Evolutionary conservation across 139 green algal genomes (phyloP).

Genomic region (Gonium pectorale): DNA sequence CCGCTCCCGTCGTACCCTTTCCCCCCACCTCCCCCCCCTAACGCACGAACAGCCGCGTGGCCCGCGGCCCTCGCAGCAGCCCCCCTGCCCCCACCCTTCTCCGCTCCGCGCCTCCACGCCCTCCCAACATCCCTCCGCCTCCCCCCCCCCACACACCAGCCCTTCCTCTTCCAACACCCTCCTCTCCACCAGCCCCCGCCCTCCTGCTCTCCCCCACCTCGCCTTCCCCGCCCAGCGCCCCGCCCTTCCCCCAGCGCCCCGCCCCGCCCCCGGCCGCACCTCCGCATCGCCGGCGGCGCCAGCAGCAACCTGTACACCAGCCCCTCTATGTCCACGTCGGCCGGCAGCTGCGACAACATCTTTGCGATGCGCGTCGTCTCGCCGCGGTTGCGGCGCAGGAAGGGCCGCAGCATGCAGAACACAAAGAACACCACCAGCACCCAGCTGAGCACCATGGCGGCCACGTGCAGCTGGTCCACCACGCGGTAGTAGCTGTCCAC

Average conservation of each 20-base stretch:
- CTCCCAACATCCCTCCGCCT: background rate
- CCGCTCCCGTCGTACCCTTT: too few species aligned
- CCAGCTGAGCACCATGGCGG: slow-evolving; percentile 46
- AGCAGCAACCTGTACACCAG: slow-evolving; percentile 36
- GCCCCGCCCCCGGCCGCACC: background rate
- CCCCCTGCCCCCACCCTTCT: too few species aligned
- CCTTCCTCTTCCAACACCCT: background rate
- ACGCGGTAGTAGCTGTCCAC: slow-evolving; percentile 32
- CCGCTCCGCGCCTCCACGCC: too few species aligned
- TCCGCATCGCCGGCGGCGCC: background rate
- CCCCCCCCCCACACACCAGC: background rate
- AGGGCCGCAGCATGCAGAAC: slow-evolving; percentile 52
- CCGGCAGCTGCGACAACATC: slow-evolving; percentile 61
- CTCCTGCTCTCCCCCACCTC: too few species aligned
- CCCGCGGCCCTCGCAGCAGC: too few species aligned
- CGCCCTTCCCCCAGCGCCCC: background rate
- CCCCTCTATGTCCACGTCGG: slow-evolving; percentile 52
- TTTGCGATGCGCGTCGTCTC: slow-evolving; percentile 65
- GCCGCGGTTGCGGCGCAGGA: slow-evolving; percentile 36
- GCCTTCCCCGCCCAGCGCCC: background rate
- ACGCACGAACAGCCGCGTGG: too few species aligned
- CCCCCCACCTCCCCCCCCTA: background rate
- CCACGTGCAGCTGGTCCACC: slow-evolving; percentile 43
- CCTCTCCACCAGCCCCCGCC: background rate
- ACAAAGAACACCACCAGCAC: slow-evolving; percentile 27